Conservation (phyloP, 2,329 filamentous ascomycete genomes). For the Stemphylium vesicarium region DNA sequence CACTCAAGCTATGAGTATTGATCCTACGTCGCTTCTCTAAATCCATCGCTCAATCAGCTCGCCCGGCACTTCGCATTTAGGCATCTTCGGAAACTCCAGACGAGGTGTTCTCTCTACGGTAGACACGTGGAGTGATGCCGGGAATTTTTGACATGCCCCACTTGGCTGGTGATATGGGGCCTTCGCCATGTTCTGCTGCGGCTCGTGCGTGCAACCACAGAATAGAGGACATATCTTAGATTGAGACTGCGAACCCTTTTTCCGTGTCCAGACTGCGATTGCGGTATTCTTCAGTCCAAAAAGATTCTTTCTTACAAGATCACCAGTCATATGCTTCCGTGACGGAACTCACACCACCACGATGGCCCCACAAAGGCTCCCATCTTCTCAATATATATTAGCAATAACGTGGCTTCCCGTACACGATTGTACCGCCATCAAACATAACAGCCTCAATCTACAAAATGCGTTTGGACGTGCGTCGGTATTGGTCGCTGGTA, state of each 20-base stretch:
- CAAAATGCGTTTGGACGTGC: constrained; percentile 15
- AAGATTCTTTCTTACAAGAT: not conserved
- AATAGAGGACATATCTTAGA: no score
- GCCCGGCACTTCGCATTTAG: constrained; percentile 22
- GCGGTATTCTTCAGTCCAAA: no score
- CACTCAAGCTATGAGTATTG: no score
- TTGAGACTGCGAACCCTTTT: no score
- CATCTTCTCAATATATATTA: constrained; percentile 23
- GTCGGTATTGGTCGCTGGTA: constrained; percentile 12
- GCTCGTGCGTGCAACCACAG: not conserved
- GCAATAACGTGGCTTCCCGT: constrained; percentile 20
- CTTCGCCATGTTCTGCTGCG: not conserved
- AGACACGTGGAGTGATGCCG: constrained; percentile 13
- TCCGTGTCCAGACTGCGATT: no score
- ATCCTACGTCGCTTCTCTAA: no score
- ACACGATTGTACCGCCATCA: constrained; percentile 13
- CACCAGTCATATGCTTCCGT: not conserved
- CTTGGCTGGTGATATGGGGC: constrained; percentile 12
- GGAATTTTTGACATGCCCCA: constrained; percentile 21
- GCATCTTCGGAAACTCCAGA: not conserved
- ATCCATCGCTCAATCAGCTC: not conserved
- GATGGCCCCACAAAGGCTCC: constrained; percentile 17
- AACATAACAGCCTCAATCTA: constrained; percentile 9
- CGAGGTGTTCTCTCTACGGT: constrained; percentile 10
- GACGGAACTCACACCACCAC: not conserved